Base-by-base conservation (phyloP, 192 early-diverging fungal species). In the Gaertneriomyces semiglobifer region DNA sequence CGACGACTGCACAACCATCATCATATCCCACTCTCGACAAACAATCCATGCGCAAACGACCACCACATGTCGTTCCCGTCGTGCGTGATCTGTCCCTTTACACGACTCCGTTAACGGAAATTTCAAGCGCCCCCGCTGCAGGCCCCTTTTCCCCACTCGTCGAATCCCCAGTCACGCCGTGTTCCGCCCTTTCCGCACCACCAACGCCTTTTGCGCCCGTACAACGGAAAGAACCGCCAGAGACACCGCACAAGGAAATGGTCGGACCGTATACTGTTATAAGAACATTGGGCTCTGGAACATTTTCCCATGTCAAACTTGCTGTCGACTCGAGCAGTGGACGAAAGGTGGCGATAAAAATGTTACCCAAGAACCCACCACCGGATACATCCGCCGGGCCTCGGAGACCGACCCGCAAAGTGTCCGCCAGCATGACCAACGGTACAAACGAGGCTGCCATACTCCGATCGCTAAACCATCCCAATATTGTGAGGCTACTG, bases 401-500 rank as follows among this genome's bases (percentile, higher is more conserved):
- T 9, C 55, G 55, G 55, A 11, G 43, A 19, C 19, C 18, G 11
- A 11, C 4, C 48, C 5, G 62, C 62, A 6, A 33, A 33, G 18
- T 18, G 18, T 50, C 48, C 48, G 48, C 48, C 18, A n/a, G 11
- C 11, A 16, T 38, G 12, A 57, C 55, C 39, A 33, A 33, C n/a
- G 63, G 51, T n/a, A 38, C 63, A 38, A 52, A 33, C 60, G 44
- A 76, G 40, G 68, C 72, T 7, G n/a, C 7, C 9, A 7, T 74
- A 0, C 58, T 76, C 8, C 58, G 78, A 75, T 81, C 76, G 20
- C 75, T 91, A 7, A 70, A 86, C 33, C 88, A 91, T 71, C 80
- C 84, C 14, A 82, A 88, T 63, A 86, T 91, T 57, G 81, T 91
- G 18, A 74, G 76, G 4, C 68, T 91, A 4, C 64, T 82, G 42